Evolutionary conservation across 768 basidiomycete species (phyloP).

Genomic region (Phaeotremella fagi): DNA sequence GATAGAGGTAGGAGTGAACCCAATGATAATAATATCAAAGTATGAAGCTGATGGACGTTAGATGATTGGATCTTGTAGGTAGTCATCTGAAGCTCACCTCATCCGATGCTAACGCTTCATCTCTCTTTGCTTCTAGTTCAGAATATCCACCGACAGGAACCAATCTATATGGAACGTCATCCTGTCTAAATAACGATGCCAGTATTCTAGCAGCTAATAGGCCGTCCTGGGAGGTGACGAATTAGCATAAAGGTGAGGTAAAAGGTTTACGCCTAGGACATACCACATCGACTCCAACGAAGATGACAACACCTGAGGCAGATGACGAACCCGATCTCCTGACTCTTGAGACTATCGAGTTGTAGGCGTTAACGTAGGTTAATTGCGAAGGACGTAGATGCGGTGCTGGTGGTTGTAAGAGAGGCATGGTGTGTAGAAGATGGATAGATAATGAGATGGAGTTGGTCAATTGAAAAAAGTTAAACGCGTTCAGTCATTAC

Average conservation of each 20-base stretch:
- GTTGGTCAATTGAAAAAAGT: too few species aligned
- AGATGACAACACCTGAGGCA: slow-evolving; percentile 44
- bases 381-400: slow-evolving; percentile 36
- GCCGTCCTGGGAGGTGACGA: slow-evolving; percentile 58
- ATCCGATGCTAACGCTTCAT: slow-evolving; percentile 61
- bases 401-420: slow-evolving; percentile 43
- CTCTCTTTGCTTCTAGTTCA: slow-evolving; percentile 63
- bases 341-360: slow-evolving; percentile 42
- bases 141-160: slow-evolving; percentile 82
- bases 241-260: background rate
- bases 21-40: slow-evolving; percentile 86
- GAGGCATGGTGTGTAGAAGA: slow-evolving; percentile 32
- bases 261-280: slow-evolving; percentile 2
- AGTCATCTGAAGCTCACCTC: slow-evolving; percentile 56
- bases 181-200: slow-evolving; percentile 79
- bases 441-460: too few species aligned
- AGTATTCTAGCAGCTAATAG: slow-evolving; percentile 88
- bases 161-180: slow-evolving; percentile 85
- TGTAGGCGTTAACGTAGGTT: slow-evolving; percentile 45
- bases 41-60: slow-evolving; percentile 54
- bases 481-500: too few species aligned
- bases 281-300: slow-evolving; percentile 44
- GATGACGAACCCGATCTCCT: slow-evolving; percentile 33
- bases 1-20: slow-evolving; percentile 82
- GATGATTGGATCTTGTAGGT: background rate